phyloP scores from a whole-genome alignment of 768 basidiomycete genomes.

The Boletus subparvulus region DNA sequence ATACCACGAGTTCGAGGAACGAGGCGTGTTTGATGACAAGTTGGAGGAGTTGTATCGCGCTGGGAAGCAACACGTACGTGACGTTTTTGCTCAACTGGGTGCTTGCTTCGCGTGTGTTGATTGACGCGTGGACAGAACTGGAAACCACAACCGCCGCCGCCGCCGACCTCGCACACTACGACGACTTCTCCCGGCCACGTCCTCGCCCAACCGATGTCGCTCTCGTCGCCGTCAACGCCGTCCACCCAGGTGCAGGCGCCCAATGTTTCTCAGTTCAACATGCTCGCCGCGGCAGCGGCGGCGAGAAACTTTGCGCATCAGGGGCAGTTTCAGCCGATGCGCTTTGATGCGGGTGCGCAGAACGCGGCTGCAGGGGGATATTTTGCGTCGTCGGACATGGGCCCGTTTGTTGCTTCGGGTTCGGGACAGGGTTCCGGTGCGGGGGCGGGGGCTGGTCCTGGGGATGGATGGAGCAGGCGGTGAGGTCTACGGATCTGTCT shows the following conservation, averaged over 20 bases:
- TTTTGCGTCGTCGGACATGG: slow-evolving; percentile 14
- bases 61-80: slow-evolving; percentile 68
- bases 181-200: no score
- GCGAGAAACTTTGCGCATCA: slow-evolving; percentile 20
- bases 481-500: neutral
- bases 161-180: slow-evolving; percentile 15
- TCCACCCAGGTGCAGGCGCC: no score
- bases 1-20: slow-evolving; percentile 74
- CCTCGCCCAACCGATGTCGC: no score
- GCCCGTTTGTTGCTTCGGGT: neutral
- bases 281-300: neutral
- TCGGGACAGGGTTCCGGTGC: neutral
- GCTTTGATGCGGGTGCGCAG: slow-evolving; percentile 8
- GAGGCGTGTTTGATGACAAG: slow-evolving; percentile 73
- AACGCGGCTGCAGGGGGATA: slow-evolving; percentile 20
- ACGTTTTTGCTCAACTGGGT: neutral
- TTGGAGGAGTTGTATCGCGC: slow-evolving; percentile 83
- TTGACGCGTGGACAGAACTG: slow-evolving; percentile 41
- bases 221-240: no score
- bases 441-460: slow-evolving; percentile 7
- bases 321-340: slow-evolving; percentile 17
- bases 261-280: no score
- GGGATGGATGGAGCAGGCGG: slow-evolving; percentile 3
- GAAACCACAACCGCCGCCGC: slow-evolving; percentile 42
- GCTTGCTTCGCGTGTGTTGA: neutral